Base-by-base conservation (phyloP, 768 basidiomycete species). In the Podaxis pistillaris region DNA sequence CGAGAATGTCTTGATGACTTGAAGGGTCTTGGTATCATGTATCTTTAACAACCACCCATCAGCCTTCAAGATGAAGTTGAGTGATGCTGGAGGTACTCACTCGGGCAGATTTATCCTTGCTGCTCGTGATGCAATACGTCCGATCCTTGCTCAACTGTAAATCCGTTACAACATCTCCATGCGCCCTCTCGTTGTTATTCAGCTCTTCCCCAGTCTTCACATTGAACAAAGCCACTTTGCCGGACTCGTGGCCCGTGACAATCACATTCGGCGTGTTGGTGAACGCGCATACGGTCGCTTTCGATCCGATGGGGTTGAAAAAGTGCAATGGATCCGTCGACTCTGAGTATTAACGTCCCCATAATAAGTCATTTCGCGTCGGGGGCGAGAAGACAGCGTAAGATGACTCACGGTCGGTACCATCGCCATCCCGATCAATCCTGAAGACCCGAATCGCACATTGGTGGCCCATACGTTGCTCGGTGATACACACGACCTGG, bases 261-360 rank as follows among this genome's bases (percentile, higher is more conserved):
- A 99, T 88, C 65, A 90, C 74, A 44, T 88, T 84, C 24, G 90
- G 88, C 12, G 83, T 81, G 56, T 89, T 84, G 3, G 93, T 90
- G 75, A 97, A 98, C 4, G 93, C 88, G 72, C 94, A 96, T 44
- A 98, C 94, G 1, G 94, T 98, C n/a, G 95, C 93, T 78, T 98
- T 98, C 63, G 93, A 93, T 28, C 95, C 96, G 63, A 93, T 80
- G 12, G 95, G 92, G 74, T 90, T 83, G 82, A 97, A 96, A 75
- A 91, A 84, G 68, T 86, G 79, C 15, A 80, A 69, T 0, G 95
- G 94, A 65, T 93, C 90, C 70, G 74, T 77, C 65, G 86, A 81
- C 78, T 97, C 94, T 96, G 70, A 37, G 56, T 28, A 49, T 52
- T 30, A 56, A 22, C 41, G 53, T 59, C 53, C 41, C 38, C 49